Conservation (phyloP, 2,329 filamentous ascomycete species). For the Torrubiella hemipterigena region DNA sequence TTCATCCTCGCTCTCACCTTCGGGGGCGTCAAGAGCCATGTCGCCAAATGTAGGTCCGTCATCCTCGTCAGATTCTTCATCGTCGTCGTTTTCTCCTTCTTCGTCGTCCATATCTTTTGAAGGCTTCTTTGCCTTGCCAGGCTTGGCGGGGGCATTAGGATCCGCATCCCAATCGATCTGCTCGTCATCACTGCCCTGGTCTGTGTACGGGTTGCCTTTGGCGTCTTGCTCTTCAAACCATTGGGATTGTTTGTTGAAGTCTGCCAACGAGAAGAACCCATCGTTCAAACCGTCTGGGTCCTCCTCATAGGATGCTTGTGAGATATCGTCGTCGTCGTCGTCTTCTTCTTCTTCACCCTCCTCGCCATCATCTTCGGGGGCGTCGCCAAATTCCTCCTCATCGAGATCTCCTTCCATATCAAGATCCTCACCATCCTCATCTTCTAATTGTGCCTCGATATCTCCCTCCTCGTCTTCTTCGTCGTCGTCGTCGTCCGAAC, state of each 20-base stretch:
- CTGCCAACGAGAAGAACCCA: slow-evolving; percentile 94
- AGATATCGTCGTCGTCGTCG: slow-evolving; percentile 35
- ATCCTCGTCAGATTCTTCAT: slow-evolving; percentile 61
- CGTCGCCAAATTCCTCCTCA: slow-evolving; percentile 21
- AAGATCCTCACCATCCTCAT: slow-evolving; percentile 19
- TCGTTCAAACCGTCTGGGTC: slow-evolving; percentile 87
- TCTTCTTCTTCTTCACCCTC: slow-evolving; percentile 28
- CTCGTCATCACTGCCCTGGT: slow-evolving; percentile 69
- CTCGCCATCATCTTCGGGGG: slow-evolving; percentile 21
- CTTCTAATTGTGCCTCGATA: slow-evolving; percentile 12
- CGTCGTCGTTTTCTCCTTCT: slow-evolving; percentile 35
- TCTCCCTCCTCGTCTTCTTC: slow-evolving; percentile 22
- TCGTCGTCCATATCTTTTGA: slow-evolving; percentile 18
- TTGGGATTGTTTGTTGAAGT: slow-evolving; percentile 91
- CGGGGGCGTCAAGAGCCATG: slow-evolving; percentile 59
- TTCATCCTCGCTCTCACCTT: slow-evolving; percentile 57
- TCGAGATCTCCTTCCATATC: slow-evolving; percentile 21
- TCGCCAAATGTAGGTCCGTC: slow-evolving; percentile 76
- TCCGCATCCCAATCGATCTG: slow-evolving; percentile 81
- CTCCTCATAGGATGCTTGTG: slow-evolving; percentile 46
- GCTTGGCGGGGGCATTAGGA: slow-evolving; percentile 40
- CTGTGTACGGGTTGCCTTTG: slow-evolving; percentile 62
- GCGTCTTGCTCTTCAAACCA: slow-evolving; percentile 79
- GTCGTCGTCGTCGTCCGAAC: slow-evolving; percentile 23
- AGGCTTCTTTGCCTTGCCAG: slow-evolving; percentile 10